Conservation (phyloP, 108 stramenopile species). For the Pseudonitzschia pungens region DNA sequence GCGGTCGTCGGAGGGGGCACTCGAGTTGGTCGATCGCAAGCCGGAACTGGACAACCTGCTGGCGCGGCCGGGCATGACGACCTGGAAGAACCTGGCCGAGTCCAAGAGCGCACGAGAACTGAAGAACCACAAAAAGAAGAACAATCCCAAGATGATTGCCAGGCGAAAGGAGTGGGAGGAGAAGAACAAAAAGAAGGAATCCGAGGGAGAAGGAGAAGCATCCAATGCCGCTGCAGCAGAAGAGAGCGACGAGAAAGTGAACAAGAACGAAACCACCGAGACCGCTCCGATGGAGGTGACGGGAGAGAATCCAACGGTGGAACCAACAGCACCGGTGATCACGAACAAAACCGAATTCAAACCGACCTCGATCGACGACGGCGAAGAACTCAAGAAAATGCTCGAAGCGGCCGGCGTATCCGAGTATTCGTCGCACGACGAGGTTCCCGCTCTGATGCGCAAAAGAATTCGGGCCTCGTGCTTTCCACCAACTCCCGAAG, state of each 20-base stretch:
- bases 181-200: conserved; percentile 27
- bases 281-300: too few species aligned
- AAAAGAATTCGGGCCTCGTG: conserved; percentile 56
- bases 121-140: conserved; percentile 69
- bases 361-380: conserved; percentile 64
- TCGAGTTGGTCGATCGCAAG: conserved; percentile 87
- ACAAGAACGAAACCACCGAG: too few species aligned
- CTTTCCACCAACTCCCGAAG: conserved; percentile 87
- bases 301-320: conserved; percentile 1
- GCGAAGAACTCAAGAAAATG: conserved; percentile 45
- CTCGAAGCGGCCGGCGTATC: conserved; percentile 56
- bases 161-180: conserved; percentile 48
- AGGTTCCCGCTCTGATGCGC: conserved; percentile 64
- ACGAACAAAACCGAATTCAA: conserved; percentile 24
- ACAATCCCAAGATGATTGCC: conserved; percentile 72
- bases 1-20: conserved; percentile 65
- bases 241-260: conserved; percentile 1
- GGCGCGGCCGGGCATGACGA: conserved; percentile 83
- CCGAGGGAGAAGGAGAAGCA: conserved; percentile 4
- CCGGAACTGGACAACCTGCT: conserved; percentile 62
- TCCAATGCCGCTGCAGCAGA: background rate
- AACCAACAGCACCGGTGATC: background rate
- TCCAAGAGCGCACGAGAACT: conserved; percentile 42
- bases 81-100: conserved; percentile 89
- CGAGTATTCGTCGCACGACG: conserved; percentile 61